Base-by-base conservation (phyloP, 495 filamentous ascomycete species). In the Tuber aestivum region DNA sequence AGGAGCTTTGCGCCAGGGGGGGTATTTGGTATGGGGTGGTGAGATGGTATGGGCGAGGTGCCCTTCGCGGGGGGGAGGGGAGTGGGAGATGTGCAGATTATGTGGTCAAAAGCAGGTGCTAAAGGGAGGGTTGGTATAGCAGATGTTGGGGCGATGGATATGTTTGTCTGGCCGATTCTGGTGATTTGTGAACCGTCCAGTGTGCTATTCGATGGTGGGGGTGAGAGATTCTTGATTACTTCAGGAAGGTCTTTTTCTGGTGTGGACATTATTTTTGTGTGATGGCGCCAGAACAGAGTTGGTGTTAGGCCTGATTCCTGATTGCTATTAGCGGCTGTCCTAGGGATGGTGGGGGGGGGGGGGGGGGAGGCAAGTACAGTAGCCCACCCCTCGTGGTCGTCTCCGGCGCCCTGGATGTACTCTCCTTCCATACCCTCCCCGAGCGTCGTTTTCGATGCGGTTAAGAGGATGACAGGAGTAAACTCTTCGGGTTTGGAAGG, bases 341-440 rank as follows among this genome's bases (percentile, higher is more conserved):
- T 45, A 35, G 14, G 27, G 10, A 18, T 40, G 32, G 70, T n/a
- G n/a, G n/a, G n/a, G n/a, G n/a, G n/a, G n/a, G n/a, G n/a, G n/a
- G n/a, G 38, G n/a, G 42, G 68, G 18, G 27, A n/a, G 14, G n/a
- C 27, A 75, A 69, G 44, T 41, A 81, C 86, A 56, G 70, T 69
- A 21, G 93, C 90, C 95, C 95, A 99, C 56, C 90, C 91, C 84
- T 98, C 95, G 32, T 90, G 92, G 81, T 98, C 95, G 84, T 98
- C 95, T 8, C 91, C 95, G 20, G 94, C 94, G 38, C 95, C 95
- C 84, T 97, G 95, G 77, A 99, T 92, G 82, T 99, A 99, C 40
- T 91, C 92, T 6, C 89, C 89, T 77, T 89, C 88, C 73, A 90
- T 86, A 80, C 93, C 92, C 0, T 87, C 88, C 8, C 90, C 90